phyloP scores from a whole-genome alignment of 352 stramenopile species.

The Peronospora farinosa region DNA sequence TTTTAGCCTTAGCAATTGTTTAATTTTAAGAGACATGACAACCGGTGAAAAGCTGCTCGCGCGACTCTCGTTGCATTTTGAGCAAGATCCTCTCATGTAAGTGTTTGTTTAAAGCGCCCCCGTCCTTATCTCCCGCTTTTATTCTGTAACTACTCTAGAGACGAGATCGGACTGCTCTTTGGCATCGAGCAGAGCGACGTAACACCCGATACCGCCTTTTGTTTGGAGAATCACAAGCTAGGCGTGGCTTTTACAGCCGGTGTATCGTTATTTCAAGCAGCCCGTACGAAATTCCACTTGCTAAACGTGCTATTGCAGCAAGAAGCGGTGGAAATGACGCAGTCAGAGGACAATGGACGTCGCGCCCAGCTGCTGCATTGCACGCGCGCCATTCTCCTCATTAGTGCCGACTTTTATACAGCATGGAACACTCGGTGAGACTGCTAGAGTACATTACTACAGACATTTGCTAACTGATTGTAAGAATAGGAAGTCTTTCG shows the following conservation, averaged over 20 bases:
- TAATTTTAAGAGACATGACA: slow-evolving; percentile 4
- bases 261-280: slow-evolving; percentile 45
- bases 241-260: slow-evolving; percentile 57
- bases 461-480: no score
- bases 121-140: no score
- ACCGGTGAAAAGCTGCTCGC: slow-evolving; percentile 30
- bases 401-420: slow-evolving; percentile 81
- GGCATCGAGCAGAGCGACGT: slow-evolving; percentile 39
- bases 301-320: slow-evolving; percentile 32
- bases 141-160: slow-evolving; percentile 24
- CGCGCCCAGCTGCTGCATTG: slow-evolving; percentile 29
- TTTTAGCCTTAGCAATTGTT: no score
- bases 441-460: no score
- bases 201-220: slow-evolving; percentile 49
- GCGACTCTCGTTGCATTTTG: slow-evolving; percentile 43
- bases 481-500: slow-evolving; percentile 46
- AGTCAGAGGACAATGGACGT: slow-evolving; percentile 2
- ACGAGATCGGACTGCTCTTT: slow-evolving; percentile 74
- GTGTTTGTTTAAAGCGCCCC: neutral
- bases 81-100: slow-evolving; percentile 63
- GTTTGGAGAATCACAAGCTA: slow-evolving; percentile 72
- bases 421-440: slow-evolving; percentile 71
- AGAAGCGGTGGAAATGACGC: slow-evolving; percentile 5
- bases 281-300: slow-evolving; percentile 44
- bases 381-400: slow-evolving; percentile 61